Evolutionary conservation across 768 basidiomycete species (phyloP), one percentile per base, ranked within the genome.

Genomic region (Lactarius akahatsu): DNA sequence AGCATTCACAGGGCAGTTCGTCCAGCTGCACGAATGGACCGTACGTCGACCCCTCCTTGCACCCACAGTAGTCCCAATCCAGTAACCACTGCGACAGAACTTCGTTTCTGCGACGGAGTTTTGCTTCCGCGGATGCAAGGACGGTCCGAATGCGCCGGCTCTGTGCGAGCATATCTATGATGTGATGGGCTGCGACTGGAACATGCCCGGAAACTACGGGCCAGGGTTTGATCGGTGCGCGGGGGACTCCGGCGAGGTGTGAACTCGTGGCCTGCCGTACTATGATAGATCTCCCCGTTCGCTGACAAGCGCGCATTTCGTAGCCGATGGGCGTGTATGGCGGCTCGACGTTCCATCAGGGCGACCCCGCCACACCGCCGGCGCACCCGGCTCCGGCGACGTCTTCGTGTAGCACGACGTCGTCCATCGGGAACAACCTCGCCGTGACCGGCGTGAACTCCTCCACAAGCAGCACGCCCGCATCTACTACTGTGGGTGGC

Each of bases 1-100:
- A 64, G 87, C 86, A 20, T 90, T 87, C 75, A 43, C 56, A 8
- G 87, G 85, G 26, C 76, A 78, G 56, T 69, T 84, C 5, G 68
- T 82, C 70, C 82, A 91, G 71, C 78, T 90, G 52, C 81, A 85
- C 70, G 86, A 92, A 73, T 93, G 92, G 92, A 91, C 87, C 57
- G 85, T 82, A 76, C 72, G 75, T 68, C 10, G 69, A 75, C 45
- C 65, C 13, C 32, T 43, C 62, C 15, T 26, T 60, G 26, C 3
- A 16, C 13, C 26, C 7, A 43, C 23, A 5, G 34, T 50, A 32
- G 34, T n/a, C 40, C 30, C 28, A 55, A 40, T 16, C 67, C 11
- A 69, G 61, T 34, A 62, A 63, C 34, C 10, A n/a, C 63, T 59
- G 62, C 15, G n/a, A 57, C 71, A 87, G 86, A 86, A 87, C 76